Evolutionary conservation across 805 yeast genomes (phyloP).

Genomic region (Barnettozyma salicaria): DNA sequence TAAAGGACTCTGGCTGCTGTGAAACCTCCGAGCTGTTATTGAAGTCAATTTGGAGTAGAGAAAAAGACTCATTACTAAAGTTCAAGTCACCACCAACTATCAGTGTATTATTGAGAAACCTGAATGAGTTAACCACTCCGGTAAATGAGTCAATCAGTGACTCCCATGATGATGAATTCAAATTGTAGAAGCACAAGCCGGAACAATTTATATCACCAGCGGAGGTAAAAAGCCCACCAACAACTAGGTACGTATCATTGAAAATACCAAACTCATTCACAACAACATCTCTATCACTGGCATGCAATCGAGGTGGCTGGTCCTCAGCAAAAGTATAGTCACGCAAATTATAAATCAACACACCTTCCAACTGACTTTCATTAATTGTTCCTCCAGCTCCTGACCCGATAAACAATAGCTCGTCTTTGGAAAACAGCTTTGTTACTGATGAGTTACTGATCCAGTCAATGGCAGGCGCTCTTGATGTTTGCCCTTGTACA

Average conservation of each 20-base stretch:
- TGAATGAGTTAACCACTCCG: constrained; percentile 53
- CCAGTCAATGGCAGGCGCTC: constrained; percentile 27
- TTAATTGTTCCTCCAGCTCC: constrained; percentile 37
- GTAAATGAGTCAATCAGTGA: constrained; percentile 31
- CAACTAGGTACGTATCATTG: constrained; percentile 42
- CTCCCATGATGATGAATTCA: constrained; percentile 49
- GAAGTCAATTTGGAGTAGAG: constrained; percentile 54
- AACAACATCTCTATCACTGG: constrained; percentile 27
- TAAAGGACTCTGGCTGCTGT: constrained; percentile 21
- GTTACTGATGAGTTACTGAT: constrained; percentile 17
- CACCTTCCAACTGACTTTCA: constrained; percentile 17
- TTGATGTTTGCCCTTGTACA: constrained; percentile 23
- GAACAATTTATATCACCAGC: constrained; percentile 55
- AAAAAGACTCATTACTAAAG: constrained; percentile 30
- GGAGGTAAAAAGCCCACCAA: constrained; percentile 66
- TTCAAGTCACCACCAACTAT: constrained; percentile 52
- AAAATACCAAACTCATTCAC: constrained; percentile 33
- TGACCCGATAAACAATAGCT: constrained; percentile 39
- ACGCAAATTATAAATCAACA: constrained; percentile 47
- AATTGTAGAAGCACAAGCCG: constrained; percentile 61
- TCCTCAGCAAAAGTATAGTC: constrained; percentile 21
- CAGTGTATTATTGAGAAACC: constrained; percentile 38
- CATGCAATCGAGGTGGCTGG: constrained; percentile 14
- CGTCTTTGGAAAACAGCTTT: constrained; percentile 14
- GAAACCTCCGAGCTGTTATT: constrained; percentile 29